These are phyloP conservation scores for Acmispon strigosus DNA, from an alignment of 306 rosid species.

Conservation along the genomic window DNA sequence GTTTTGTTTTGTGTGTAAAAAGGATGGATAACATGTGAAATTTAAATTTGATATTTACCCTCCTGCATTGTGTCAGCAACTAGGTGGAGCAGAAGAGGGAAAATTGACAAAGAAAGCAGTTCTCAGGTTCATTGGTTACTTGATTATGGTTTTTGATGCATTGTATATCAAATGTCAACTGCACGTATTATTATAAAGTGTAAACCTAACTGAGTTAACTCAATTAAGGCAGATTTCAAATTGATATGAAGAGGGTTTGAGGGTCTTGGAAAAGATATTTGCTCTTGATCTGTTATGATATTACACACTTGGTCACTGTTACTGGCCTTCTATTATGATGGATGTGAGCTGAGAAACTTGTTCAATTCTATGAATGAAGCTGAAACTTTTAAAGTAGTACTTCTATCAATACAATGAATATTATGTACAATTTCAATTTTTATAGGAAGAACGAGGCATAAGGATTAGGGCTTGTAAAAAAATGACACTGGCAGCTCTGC, in stretches of 20 bases:
- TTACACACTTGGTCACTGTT: background rate
- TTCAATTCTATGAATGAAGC: background rate
- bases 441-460: background rate
- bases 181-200: background rate
- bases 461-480: background rate
- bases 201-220: slow-evolving; percentile 1
- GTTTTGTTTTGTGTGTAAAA: background rate
- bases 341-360: background rate
- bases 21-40: background rate
- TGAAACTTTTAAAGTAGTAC: background rate
- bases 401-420: background rate
- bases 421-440: background rate
- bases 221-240: slow-evolving; percentile 6
- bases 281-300: background rate
- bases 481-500: background rate
- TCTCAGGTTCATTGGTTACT: slow-evolving; percentile 31
- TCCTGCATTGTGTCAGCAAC: slow-evolving; percentile 46
- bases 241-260: background rate
- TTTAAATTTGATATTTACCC: slow-evolving; percentile 37
- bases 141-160: slow-evolving; percentile 24
- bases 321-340: background rate
- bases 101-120: slow-evolving; percentile 33
- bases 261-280: background rate
- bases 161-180: background rate
- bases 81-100: slow-evolving; percentile 41